A percentile compares a stretch with the other conserved stretches of the same genome.
phyloP scores from a whole-genome alignment of 495 filamentous ascomycete species.

The Ascodesmis nigricans region DNA sequence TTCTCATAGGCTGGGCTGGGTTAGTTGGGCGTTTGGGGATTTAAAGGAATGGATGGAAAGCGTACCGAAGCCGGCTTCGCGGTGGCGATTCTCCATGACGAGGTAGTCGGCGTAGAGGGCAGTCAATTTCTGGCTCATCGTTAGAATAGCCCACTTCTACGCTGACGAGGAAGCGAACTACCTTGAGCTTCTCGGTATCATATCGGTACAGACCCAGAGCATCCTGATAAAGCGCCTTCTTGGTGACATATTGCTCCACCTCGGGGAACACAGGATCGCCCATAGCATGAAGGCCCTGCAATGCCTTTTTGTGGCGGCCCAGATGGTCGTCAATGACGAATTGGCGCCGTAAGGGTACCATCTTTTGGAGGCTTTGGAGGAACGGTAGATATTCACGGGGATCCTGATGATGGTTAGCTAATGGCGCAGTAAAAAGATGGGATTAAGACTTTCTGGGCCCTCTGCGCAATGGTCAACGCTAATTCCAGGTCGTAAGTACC shows the following conservation, averaged over 20 bases:
- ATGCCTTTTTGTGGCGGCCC: slow-evolving; percentile 48
- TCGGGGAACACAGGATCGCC: slow-evolving; percentile 44
- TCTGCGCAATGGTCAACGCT: slow-evolving; percentile 73
- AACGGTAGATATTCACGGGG: slow-evolving; percentile 91
- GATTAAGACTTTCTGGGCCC: slow-evolving; percentile 51
- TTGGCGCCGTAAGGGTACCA: slow-evolving; percentile 41
- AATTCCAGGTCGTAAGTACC: slow-evolving; percentile 83
- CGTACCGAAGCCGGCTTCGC: slow-evolving; percentile 56
- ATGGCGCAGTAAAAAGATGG: background rate
- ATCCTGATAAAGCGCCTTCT: slow-evolving; percentile 54
- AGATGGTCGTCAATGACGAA: slow-evolving; percentile 83
- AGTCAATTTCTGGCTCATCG: slow-evolving; percentile 31
- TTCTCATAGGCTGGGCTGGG: slow-evolving; percentile 53
- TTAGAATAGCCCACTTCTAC: background rate
- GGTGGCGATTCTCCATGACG: slow-evolving; percentile 45
- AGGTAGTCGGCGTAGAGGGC: slow-evolving; percentile 59
- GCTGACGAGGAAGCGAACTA: background rate
- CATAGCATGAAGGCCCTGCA: slow-evolving; percentile 47
- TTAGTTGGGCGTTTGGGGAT: background rate
- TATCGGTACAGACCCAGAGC: slow-evolving; percentile 73
- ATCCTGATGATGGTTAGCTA: slow-evolving; percentile 27
- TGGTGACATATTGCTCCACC: slow-evolving; percentile 45
- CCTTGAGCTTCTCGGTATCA: slow-evolving; percentile 34
- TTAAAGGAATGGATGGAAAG: background rate
- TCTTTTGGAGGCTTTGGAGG: slow-evolving; percentile 59